Base-by-base conservation (phyloP, 2,329 filamentous ascomycete species). In the Sphaerulina musiva region DNA sequence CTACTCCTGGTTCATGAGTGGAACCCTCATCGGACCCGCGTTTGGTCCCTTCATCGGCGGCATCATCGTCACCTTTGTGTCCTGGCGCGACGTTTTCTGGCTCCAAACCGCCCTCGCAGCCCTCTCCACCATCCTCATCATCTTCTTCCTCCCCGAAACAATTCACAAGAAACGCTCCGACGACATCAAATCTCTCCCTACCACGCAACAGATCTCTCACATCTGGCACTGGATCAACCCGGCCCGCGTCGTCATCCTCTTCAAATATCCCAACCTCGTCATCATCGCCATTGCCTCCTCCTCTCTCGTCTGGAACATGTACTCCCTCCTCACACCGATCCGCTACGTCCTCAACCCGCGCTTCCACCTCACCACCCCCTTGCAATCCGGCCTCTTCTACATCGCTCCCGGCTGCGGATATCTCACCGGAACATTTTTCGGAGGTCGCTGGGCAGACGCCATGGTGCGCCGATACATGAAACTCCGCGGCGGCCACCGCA, bases 21-120 rank as follows among this genome's bases (percentile, higher is more conserved):
- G 63, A 0, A 87, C 84, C 0, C 73, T 90, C 0, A 81, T 89
- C 44, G 87, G 86, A 0, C 86, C 87, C 6, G 83, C 82, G 0
- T 76, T 86, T 64, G 65, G 86, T 1, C 80, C 82, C 0, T 86
- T 89, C 62, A 74, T 90, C 8, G 82, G 87, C 51, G 87, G 86
- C 23, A 82, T 89, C 43, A 87, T 92, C 48, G 85, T 90, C 12
- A 90, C 86, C 0, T 89, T 82, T 69, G 76, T 78, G 6, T 80
- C 77, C 2, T 92, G 87, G 87, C 78, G 85, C 14, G 80, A 80
- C 41, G 88, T 90, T 50, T 90, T 89, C 72, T 90, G 85, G 83
- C 74, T 91, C 0, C 86, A 90, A 65, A 82, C 83, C 0, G 86
- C 79, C 0, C 75, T 89, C 5, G 83, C 83, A 0, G 85, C 79